Evolutionary conservation across 176 grass and related monocot species (phyloP), one percentile per base, ranked within the genome.

Genomic region (Miscanthus lutarioriparius): DNA sequence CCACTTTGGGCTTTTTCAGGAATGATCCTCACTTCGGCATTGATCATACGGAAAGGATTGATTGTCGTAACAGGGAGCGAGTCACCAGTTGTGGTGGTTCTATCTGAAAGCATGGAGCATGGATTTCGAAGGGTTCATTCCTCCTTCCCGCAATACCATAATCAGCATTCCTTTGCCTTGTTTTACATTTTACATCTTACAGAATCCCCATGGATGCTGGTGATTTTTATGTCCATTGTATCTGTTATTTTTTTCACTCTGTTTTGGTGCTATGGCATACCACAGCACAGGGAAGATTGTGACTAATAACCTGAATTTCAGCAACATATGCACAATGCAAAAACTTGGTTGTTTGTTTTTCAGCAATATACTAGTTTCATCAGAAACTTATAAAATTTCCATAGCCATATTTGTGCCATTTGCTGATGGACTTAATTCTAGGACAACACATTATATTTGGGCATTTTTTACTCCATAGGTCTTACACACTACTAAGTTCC

Each of bases 1-100:
- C 54, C 1, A 23, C 14, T 64, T 64, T 27, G 61, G 25, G 11
- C 11, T 64, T 23, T 23, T 76, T 8, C 86, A 94, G 92, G 89
- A 14, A 87, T 89, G 92, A 91, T 94, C 75, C 69, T 94, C 45
- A 63, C 92, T 2, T 94, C 89, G 0, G 83, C 92, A 37, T 56
- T 91, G 80, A 89, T 94, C 75, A 89, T 94, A 77, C 89, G 89
- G 92, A 94, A 94, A 88, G 86, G 92, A 49, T 74, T 94, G 45
- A 82, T 91, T 70, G 51, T 84, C 22, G 14, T 62, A 27, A 94
- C 92, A 36, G 92, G 86, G 49, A 91, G 81, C 1, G 89, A 94
- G 43, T 94, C 87, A 0, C 92, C 86, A 1, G 63, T 94, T 37
- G 87, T 94, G 22, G 92, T 94, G 9, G 87, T 94, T 74, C 73